These are phyloP conservation scores for Eutrema yunnanense DNA, from an alignment of 345 rosid species.

Conservation along the genomic window DNA sequence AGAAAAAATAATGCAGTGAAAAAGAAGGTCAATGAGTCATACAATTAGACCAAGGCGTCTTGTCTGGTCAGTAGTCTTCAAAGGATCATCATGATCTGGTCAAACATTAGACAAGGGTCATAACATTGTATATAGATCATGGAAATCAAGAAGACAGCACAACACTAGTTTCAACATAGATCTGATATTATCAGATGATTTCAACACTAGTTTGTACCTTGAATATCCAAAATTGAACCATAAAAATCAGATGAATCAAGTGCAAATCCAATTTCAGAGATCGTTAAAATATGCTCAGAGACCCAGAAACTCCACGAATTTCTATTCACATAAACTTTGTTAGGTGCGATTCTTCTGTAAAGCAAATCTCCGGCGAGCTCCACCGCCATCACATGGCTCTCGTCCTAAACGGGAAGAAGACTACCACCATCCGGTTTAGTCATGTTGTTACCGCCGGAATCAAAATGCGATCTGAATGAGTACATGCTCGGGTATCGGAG, in stretches of 20 bases:
- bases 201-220: slow-evolving; percentile 88
- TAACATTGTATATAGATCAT: too few species aligned
- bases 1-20: too few species aligned
- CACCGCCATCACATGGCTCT: slow-evolving; percentile 46
- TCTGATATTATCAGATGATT: too few species aligned
- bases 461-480: slow-evolving; percentile 52
- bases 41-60: too few species aligned
- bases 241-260: background rate
- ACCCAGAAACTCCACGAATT: slow-evolving; percentile 64
- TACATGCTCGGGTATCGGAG: slow-evolving; percentile 64
- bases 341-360: slow-evolving; percentile 48
- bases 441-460: slow-evolving; percentile 8
- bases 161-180: too few species aligned
- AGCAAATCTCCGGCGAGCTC: slow-evolving; percentile 59
- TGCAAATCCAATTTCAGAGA: background rate
- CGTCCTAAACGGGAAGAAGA: slow-evolving; percentile 67
- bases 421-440: background rate
- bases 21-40: too few species aligned
- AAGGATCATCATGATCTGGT: too few species aligned
- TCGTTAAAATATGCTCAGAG: background rate
- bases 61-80: too few species aligned
- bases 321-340: slow-evolving; percentile 42
- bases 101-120: too few species aligned
- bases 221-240: background rate
- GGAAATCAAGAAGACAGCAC: too few species aligned